Evolutionary conservation across 768 basidiomycete genomes (phyloP), one percentile per base, ranked within the genome.

Genomic region (Leccinum truebloodii): DNA sequence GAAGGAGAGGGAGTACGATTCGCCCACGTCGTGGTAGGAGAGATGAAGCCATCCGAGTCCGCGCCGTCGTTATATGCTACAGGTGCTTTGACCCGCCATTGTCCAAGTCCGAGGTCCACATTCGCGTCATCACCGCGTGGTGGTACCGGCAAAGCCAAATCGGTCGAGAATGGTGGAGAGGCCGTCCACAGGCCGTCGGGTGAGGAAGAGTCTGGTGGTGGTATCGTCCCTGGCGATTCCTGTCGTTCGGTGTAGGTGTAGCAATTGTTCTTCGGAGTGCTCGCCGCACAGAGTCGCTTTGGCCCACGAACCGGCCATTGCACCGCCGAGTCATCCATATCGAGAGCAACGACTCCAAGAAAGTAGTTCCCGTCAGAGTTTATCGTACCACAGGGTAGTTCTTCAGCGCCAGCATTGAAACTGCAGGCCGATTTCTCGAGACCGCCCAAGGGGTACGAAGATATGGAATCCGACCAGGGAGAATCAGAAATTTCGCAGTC

Each of bases 201-300:
- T 3, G 67, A 71, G 24, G 70, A 71, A 12, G 69, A 71, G 6
- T 61, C 59, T 20, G 70, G 68, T 59, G 70, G 69, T 14, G 37
- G 59, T 0, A 24, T 46, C 46, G 52, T 8, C n/a, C 24, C 24
- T 10, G 65, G 62, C 0, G 62, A 60, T n/a, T 53, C 51, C 54
- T 59, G 60, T 39, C 26, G 30, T 30, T 58, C 53, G 48, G 7
- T 26, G 34, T 35, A 35, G 34, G 34, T 35, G n/a, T 52, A 6
- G 26, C 1, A n/a, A 55, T 41, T 49, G 54, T 68, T 28, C 44
- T 49, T 65, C 54, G 61, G 56, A 35, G 58, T 61, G 20, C 39
- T 57, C 35, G 50, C 52, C 12, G 54, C 26, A 34, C 22, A 35
- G 4, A 50, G 49, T 24, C 30, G 50, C 44, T 53, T 56, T 24